Evolutionary conservation across 768 basidiomycete genomes (phyloP).

Genomic region (Phaeotremella skinneri): DNA sequence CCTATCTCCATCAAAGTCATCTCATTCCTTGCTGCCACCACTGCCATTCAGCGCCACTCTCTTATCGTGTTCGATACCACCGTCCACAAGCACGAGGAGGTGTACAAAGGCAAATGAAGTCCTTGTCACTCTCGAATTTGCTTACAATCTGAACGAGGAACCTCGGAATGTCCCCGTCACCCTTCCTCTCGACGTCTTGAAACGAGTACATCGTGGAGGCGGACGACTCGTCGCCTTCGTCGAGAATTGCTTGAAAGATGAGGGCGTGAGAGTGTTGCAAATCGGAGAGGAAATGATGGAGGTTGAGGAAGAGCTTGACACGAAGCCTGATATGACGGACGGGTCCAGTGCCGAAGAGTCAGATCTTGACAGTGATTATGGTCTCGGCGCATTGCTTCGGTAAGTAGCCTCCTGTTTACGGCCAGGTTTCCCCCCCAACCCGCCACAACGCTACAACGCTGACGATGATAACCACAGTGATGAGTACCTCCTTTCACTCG

Average conservation of each 20-base stretch:
- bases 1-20: conserved; percentile 10
- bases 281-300: not conserved
- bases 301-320: conserved; percentile 14
- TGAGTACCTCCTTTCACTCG: conserved; percentile 28
- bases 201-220: not conserved
- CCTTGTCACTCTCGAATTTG: conserved; percentile 32
- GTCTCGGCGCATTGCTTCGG: conserved; percentile 29
- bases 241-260: conserved; percentile 9
- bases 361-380: conserved; percentile 35
- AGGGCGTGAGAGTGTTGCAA: not conserved
- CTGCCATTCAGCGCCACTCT: conserved; percentile 27
- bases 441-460: conserved; percentile 1
- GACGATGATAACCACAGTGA: conserved; percentile 22
- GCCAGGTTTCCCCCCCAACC: not conserved
- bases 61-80: conserved; percentile 9
- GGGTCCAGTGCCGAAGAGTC: conserved; percentile 37
- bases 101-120: not conserved
- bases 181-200: conserved; percentile 18
- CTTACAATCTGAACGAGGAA: conserved; percentile 25
- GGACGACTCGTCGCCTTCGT: conserved; percentile 17
- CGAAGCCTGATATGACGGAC: conserved; percentile 40
- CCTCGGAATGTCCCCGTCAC: conserved; percentile 25
- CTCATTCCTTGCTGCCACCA: not conserved
- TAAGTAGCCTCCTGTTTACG: conserved; percentile 19
- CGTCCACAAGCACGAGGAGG: not conserved